Percentiles rank a stretch among this genome's conserved stretches.
phyloP scores from a whole-genome alignment of 108 stramenopile genomes.

The Stephanodiscus minutulus region DNA sequence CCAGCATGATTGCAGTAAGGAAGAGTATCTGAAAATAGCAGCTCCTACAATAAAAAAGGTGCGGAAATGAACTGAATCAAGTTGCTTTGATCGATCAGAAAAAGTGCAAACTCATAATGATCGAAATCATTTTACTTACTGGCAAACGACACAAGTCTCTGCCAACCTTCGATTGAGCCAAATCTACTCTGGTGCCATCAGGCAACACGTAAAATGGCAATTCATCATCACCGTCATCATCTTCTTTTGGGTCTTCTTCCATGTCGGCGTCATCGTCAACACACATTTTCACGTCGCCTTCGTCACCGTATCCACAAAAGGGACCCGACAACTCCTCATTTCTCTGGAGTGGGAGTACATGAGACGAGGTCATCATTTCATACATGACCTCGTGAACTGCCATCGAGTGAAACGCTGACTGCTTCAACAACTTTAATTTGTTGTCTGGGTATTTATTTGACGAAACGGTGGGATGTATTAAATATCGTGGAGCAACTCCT shows the following conservation, averaged over 20 bases:
- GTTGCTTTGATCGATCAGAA: not conserved
- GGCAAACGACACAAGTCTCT: slow-evolving; percentile 64
- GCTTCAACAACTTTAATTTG: slow-evolving; percentile 13
- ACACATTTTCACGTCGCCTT: slow-evolving; percentile 2
- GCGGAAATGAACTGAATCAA: not conserved
- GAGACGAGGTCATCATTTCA: slow-evolving; percentile 67
- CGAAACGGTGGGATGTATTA: slow-evolving; percentile 4
- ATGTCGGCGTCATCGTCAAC: slow-evolving; percentile 22
- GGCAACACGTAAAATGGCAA: slow-evolving; percentile 57
- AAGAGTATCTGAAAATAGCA: slow-evolving; percentile 63
- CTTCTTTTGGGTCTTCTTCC: slow-evolving; percentile 24
- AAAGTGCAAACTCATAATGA: not conserved
- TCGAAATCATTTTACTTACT: slow-evolving; percentile 10
- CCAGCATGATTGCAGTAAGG: slow-evolving; percentile 49
- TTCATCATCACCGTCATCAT: slow-evolving; percentile 31
- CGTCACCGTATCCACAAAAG: slow-evolving; percentile 21
- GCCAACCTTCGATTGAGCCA: slow-evolving; percentile 51
- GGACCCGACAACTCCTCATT: slow-evolving; percentile 10
- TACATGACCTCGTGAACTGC: slow-evolving; percentile 80
- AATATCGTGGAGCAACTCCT: slow-evolving; percentile 22
- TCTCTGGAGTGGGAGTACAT: slow-evolving; percentile 26
- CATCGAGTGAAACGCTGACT: slow-evolving; percentile 62
- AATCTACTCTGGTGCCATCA: slow-evolving; percentile 69
- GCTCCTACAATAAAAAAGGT: slow-evolving; percentile 39
- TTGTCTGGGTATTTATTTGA: slow-evolving; percentile 12